Conservation (phyloP, 176 grass and related monocot genomes). For the Hsuehochloa calcarea region DNA sequence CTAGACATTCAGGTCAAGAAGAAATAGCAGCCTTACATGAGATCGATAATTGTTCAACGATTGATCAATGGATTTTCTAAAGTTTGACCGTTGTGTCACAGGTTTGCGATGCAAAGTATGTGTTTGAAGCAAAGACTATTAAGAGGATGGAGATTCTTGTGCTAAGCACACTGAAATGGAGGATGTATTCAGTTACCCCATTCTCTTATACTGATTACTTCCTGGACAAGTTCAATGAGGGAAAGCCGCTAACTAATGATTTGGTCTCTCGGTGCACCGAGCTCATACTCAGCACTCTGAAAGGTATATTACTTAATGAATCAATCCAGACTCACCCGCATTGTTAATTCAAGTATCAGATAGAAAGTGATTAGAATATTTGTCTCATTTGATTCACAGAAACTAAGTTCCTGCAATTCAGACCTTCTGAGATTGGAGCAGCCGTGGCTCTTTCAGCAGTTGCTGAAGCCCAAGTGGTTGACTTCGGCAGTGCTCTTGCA, state of each 20-base stretch:
- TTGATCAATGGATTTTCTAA: neutral
- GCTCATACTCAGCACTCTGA: constrained; percentile 56
- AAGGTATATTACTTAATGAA: constrained; percentile 42
- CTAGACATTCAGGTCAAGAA: constrained; percentile 61
- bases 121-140: constrained; percentile 45
- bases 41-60: neutral
- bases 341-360: neutral
- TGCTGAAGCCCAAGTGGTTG: constrained; percentile 33
- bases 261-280: constrained; percentile 46
- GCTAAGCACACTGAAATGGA: constrained; percentile 66
- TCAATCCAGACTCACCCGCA: neutral
- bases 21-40: neutral
- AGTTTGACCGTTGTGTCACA: constrained; percentile 15
- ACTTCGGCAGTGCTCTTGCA: constrained; percentile 29
- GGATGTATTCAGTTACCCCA: constrained; percentile 76
- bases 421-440: constrained; percentile 74
- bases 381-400: constrained; percentile 48
- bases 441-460: constrained; percentile 46
- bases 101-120: constrained; percentile 44
- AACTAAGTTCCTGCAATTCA: constrained; percentile 68
- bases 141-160: constrained; percentile 72
- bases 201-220: constrained; percentile 83
- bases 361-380: neutral
- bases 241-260: constrained; percentile 33
- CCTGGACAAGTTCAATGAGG: constrained; percentile 53